Base-by-base conservation (phyloP, 768 basidiomycete genomes). In the Amanita rimosa region DNA sequence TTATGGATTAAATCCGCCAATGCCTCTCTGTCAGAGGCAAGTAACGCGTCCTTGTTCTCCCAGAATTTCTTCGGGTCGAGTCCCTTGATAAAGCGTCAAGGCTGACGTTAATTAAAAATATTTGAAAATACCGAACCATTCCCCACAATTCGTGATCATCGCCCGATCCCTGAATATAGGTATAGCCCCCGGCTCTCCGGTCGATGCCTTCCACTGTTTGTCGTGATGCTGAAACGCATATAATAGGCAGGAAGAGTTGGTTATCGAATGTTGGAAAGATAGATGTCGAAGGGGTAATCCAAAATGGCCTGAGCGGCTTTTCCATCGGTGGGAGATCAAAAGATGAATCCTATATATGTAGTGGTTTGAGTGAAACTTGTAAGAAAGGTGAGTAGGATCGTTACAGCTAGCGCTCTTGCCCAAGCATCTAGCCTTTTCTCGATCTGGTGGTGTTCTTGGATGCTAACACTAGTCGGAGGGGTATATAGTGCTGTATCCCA, bases 131-230 rank as follows among this genome's bases (percentile, higher is more conserved):
- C 62, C 38, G 48, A n/a, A 86, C 87, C 78, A 78, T 76, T 24
- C 82, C 75, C 92, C 91, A 94, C 4, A 85, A 69, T 62, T 96
- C 93, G 58, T 94, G 90, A 57, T 98, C 95, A 57, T 97, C 95
- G 0, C 93, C 95, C 0, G 87, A 89, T 1, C 95, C 95, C 62
- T 95, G 93, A 6, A 97, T 77, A 60, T 97, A 97, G 17, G 80
- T 70, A 60, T 83, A 96, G 0, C 87, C 88, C n/a, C 69, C 64
- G 7, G 68, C 54, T 0, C 83, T 75, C 17, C 85, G 69, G 51
- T 85, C 82, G 1, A 75, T 48, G 6, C 79, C 80, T 2, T 79
- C 76, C 5, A 67, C 58, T 5, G 83, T 70, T 53, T 79, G 81
- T 54, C 78, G 79, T 3, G 91, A 94, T 2, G 94, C 92, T 29